Evolutionary conservation across 306 rosid genomes (phyloP).

Genomic region (Quercus alba): DNA sequence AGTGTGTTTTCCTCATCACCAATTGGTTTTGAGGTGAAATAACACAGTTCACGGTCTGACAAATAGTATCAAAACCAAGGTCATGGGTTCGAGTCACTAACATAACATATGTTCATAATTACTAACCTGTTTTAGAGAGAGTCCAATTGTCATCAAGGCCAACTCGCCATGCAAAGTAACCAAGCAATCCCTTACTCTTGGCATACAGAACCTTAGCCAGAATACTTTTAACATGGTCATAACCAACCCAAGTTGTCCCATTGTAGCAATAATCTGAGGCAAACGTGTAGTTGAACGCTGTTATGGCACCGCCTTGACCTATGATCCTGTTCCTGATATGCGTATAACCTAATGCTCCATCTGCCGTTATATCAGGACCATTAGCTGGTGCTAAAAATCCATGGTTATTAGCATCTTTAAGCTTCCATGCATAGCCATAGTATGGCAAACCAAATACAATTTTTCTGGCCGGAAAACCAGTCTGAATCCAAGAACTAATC

Average conservation of each 20-base stretch:
- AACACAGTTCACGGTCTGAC: too few relatives aligned
- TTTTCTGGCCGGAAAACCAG: constrained; percentile 22
- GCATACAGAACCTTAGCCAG: constrained; percentile 33
- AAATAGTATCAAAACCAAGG: too few relatives aligned
- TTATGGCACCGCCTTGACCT: too few relatives aligned
- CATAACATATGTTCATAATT: too few relatives aligned
- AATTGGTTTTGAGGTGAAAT: too few relatives aligned
- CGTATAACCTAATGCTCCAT: too few relatives aligned
- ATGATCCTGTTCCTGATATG: neutral
- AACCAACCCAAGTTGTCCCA: constrained; percentile 45
- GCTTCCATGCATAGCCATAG: constrained; percentile 30
- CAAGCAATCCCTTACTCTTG: constrained; percentile 30
- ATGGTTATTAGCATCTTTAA: constrained; percentile 17
- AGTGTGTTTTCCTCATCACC: too few relatives aligned
- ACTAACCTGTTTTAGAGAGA: constrained; percentile 15
- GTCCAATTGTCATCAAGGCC: constrained; percentile 13
- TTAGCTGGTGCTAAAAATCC: constrained; percentile 8
- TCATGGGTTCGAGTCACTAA: too few relatives aligned
- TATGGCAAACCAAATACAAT: constrained; percentile 32
- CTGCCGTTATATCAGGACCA: too few relatives aligned
- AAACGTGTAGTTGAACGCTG: neutral
- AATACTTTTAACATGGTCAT: constrained; percentile 31
- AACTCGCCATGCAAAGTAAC: constrained; percentile 31
- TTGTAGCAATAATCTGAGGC: constrained; percentile 27
- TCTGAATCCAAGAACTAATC: constrained; percentile 5